Evolutionary conservation across 1,284 basidiomycete species (phyloP), one percentile per base, ranked within the genome.

Genomic region (Macrocystidia cucumis): DNA sequence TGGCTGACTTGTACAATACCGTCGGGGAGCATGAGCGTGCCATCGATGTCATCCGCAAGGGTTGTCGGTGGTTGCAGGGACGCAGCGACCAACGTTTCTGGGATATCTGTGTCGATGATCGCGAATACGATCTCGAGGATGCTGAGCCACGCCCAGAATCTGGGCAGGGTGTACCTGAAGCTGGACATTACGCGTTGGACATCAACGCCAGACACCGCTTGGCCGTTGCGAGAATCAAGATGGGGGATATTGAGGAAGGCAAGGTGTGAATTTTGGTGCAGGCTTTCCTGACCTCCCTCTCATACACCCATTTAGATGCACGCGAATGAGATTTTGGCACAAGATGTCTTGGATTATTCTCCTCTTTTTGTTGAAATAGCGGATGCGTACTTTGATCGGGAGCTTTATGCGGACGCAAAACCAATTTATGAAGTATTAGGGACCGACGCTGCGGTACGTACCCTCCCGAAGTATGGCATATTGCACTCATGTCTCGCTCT

Each of bases 11-110:
- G 25, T 77, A 90, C 45, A 81, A 91, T 42, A 71, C 76, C 0
- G 60, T 82, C 11, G 76, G 74, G 1, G 74, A 85, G 42, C 70
- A 87, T 44, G 76, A 80, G 25, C 67, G 72, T 19, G 84, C 86
- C 0, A 65, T 92, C 8, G 63, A 74, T 9, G 73, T 78, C 0
- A 80, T 96, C 37, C 69, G 85, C 25, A 67, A 69, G 35, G 92
- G 91, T 0, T 82, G 78, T 33, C 63, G 95, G 30, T 97, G 93
- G 93, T 59, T 97, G 8, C 90, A 95, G 54, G 89, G 90, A 0
- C 65, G 93, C 22, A 64, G 60, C n/a, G 62, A 69, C 21, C 78
- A 87, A 53, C 72, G 64, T 37, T 80, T 81, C 37, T 96, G 92
- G 91, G 88, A 92, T 45, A 56, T 73, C 14, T 74, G 80, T 37